A percentile compares a stretch with the other conserved stretches of the same genome.
Evolutionary conservation across 441 rosid genomes (phyloP).

Genomic region (Erodium moschatum): DNA sequence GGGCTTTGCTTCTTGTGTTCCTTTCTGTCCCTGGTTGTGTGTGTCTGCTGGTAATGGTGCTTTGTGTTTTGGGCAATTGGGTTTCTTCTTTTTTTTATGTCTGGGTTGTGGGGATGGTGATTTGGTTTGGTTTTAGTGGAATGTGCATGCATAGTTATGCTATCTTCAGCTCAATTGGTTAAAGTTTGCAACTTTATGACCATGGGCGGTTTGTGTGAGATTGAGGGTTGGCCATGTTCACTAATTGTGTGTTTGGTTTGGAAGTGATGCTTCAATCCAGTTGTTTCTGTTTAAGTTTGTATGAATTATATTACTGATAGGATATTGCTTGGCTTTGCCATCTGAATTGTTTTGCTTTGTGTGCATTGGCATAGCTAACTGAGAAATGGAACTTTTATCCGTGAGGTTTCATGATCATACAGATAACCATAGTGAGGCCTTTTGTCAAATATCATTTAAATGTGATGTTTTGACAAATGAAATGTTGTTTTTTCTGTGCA

Average conservation of each 20-base stretch:
- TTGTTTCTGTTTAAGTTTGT: neutral
- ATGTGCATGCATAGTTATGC: neutral
- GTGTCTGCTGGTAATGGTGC: neutral
- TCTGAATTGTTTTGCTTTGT: too few species aligned
- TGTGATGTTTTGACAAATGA: neutral
- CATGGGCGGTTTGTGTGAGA: neutral
- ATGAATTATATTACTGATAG: neutral
- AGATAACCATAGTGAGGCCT: neutral
- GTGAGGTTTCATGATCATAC: neutral
- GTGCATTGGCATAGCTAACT: neutral
- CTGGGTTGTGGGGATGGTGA: neutral
- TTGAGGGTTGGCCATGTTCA: neutral
- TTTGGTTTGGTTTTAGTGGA: neutral
- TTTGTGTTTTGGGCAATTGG: conserved; percentile 2
- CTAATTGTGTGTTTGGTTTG: neutral
- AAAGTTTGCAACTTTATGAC: neutral
- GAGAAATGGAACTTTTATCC: neutral
- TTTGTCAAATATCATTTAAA: neutral
- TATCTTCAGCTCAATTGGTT: neutral
- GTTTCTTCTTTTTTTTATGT: neutral
- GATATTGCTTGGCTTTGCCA: neutral
- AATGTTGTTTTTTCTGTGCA: neutral
- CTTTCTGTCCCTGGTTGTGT: neutral
- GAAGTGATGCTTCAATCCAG: neutral
- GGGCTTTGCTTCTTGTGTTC: too few species aligned